Base-by-base conservation (phyloP, 345 rosid species). In the Acer yangbiense region DNA sequence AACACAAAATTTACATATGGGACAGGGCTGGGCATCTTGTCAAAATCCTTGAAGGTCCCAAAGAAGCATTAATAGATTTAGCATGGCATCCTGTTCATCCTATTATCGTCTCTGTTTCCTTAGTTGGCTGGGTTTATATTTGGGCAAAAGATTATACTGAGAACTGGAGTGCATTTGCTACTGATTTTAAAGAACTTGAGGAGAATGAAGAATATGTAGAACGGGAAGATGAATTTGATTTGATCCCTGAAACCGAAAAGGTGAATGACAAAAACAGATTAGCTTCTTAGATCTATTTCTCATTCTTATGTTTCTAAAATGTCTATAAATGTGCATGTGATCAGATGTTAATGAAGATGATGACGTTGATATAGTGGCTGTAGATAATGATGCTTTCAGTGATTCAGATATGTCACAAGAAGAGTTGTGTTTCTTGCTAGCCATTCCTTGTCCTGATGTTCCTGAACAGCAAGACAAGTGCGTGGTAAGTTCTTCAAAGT, bases 11-110 rank as follows among this genome's bases (percentile, higher is more conserved):
- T 76, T 97, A 97, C 85, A 94, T 97, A 85, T 97, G 99, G 99
- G 98, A 97, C 76, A 86, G 93, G 79, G 98, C 90, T 18, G 98
- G 98, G 70, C 94, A 90, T 87, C 99, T 97, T 79, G 97, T 97
- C 27, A 97, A 97, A 85, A 94, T 97, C 77, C 95, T 97, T 72
- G 99, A 97, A 88, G 99, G 99, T 80, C 99, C 99, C 52, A 97
- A 97, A 80, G 99, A 93, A 88, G 97, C 95, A 0, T 79, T 97
- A 83, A 90, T 94, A 83, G 99, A 97, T 88, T 88, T 97, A 82
- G 93, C 94, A 32, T 97, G 98, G 99, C 99, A 97, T 87, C 99
- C 99, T 78, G 93, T 97, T 72, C 98, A 93, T 86, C 99, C 99
- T 2, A 83, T 94, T 74, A 90, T 97, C 21, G 90, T 94, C 27